Base-by-base conservation (phyloP, 306 rosid genomes). In the Castanea sativa region DNA sequence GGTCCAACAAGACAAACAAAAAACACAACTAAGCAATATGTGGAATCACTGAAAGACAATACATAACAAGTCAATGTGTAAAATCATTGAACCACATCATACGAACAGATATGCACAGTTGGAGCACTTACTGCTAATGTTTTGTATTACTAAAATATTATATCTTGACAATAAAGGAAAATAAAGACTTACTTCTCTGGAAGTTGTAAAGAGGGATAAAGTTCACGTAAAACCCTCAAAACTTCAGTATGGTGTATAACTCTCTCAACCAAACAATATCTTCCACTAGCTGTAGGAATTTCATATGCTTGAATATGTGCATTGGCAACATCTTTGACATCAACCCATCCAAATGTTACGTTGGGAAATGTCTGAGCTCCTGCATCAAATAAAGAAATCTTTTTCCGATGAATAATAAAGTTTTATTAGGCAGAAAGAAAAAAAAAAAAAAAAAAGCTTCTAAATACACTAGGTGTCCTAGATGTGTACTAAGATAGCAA, bases 241-340 rank as follows among this genome's bases (percentile, higher is more conserved):
- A 87, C 32, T 72, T 88, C 94, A 2, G 94, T 85, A 77, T 7
- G 56, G 85, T 91, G 97, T 55, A 52, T 16, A 70, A 92, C 94
- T 60, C 73, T 85, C 81, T 85, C 93, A 41, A 67, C 82, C 86
- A 91, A 33, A 71, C 87, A 88, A 74, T 89, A 88, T 81, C 98
- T 85, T 80, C 98, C 97, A 65, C 68, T 83, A 6, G 98, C 97
- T n/a, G 97, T 89, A 86, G 94, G 86, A 71, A 81, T 87, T 88
- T 94, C 97, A 88, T 74, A 94, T 15, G 97, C 97, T 64, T 67
- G 84, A 80, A 92, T 80, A 78, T 94, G 98, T 8, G 98, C 97
- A 1, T 83, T 73, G 33, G 94, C 94, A 70, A 91, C 98, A 81
- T 94, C 97, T 82, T 87, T 94, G 45, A 94, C 97, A 51, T 92